These are phyloP conservation scores for Fusarium kyushuense DNA, from an alignment of 2,329 filamentous ascomycete genomes.

Conservation along the genomic window DNA sequence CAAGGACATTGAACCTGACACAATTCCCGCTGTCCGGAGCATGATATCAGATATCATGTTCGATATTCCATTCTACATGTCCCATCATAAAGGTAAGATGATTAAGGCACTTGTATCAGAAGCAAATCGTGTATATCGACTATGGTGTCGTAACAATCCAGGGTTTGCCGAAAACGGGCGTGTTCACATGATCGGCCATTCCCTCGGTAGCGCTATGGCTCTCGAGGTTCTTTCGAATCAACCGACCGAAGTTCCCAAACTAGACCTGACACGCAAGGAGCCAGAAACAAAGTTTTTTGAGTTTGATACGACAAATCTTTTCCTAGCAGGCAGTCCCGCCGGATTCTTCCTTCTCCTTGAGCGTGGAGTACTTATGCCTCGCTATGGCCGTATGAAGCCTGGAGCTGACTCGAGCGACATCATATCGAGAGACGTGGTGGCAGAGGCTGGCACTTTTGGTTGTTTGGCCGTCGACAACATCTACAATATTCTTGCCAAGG, in stretches of 20 bases:
- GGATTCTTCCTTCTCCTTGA: constrained; percentile 94
- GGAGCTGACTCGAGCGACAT: constrained; percentile 75
- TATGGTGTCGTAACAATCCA: constrained; percentile 95
- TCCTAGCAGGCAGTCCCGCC: constrained; percentile 89
- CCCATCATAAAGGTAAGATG: constrained; percentile 96
- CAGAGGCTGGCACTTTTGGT: constrained; percentile 83
- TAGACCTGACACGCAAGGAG: constrained; percentile 58
- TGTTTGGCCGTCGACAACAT: constrained; percentile 95
- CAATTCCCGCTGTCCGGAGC: constrained; percentile 90
- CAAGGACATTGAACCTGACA: constrained; percentile 91
- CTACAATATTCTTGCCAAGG: constrained; percentile 85
- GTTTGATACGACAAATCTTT: constrained; percentile 91
- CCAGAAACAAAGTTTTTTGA: constrained; percentile 76
- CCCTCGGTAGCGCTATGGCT: constrained; percentile 93
- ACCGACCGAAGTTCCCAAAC: constrained; percentile 74
- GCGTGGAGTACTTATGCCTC: constrained; percentile 76
- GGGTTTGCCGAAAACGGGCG: constrained; percentile 83
- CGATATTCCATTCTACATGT: constrained; percentile 97
- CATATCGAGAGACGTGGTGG: constrained; percentile 71
- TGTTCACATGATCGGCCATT: constrained; percentile 93
- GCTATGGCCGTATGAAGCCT: constrained; percentile 80
- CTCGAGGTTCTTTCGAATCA: constrained; percentile 91
- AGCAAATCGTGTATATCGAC: constrained; percentile 92
- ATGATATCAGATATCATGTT: constrained; percentile 98
- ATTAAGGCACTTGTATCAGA: constrained; percentile 87